Base-by-base conservation (phyloP, 495 filamentous ascomycete species). In the Xylaria telfairii region DNA sequence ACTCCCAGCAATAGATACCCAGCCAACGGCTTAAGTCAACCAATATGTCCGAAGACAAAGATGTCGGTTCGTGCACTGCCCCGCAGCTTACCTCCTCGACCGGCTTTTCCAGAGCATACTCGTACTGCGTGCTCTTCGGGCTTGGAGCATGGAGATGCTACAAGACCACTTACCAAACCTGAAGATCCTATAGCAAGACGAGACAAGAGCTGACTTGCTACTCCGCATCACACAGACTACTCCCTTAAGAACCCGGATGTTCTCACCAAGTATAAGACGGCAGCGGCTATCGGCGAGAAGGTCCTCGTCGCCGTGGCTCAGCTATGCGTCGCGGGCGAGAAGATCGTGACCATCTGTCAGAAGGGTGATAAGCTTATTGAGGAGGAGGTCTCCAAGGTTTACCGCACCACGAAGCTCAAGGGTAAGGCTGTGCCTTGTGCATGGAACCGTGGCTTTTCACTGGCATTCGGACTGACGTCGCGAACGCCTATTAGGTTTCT, bases 351-450 rank as follows among this genome's bases (percentile, higher is more conserved):
- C 75, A 87, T 98, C 81, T 99, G 96, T 86, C 90, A 98, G 85
- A 89, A 93, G 82, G 96, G 96, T 77, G 96, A 99, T 86, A 91
- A 93, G 86, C 87, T 98, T 61, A 88, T 99, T 71, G 94, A 95
- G 32, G 96, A 97, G 76, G 96, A 98, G 79, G 87, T 96, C 67
- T 81, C 89, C 73, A 99, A 98, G 85, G 95, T 99, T 74, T 98
- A 96, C 87, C 95, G 97, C 82, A 95, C 94, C 82, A 99, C 98
- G 86, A 98, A 97, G 85, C 92, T 98, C 72, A 99, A 99, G 86
- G 95, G 93, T 94, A 76, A 54, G 63, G 81, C 78, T 21, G 2
- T 13, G 47, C 21, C 68, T 72, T 32, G 26, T 34, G 21, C 19
- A 63, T 59, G 53, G 13, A 19, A 32, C 28, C 2, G 28, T 49